Conservation (phyloP, 2,329 filamentous ascomycete genomes). For the Fusarium liriodendri region DNA sequence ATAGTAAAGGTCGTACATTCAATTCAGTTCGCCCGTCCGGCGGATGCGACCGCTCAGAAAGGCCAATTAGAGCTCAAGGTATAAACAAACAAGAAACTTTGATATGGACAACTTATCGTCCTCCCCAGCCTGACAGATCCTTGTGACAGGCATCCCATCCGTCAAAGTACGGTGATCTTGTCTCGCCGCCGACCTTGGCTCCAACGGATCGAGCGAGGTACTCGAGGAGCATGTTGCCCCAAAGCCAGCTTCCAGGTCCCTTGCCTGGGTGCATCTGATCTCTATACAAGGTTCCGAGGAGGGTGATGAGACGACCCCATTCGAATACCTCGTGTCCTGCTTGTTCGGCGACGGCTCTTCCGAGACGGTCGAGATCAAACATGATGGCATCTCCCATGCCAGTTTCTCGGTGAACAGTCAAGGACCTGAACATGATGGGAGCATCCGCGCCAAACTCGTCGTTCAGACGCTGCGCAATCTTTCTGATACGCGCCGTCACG, state of each 20-base stretch:
- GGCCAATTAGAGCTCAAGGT: neutral
- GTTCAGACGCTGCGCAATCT: constrained; percentile 13
- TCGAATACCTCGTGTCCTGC: constrained; percentile 37
- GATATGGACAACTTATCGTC: constrained; percentile 1
- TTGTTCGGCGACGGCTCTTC: constrained; percentile 29
- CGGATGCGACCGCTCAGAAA: neutral
- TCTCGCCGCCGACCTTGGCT: neutral
- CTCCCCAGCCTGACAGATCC: constrained; percentile 16
- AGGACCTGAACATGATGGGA: constrained; percentile 28
- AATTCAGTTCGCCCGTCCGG: neutral
- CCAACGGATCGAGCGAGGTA: constrained; percentile 25
- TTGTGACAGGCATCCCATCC: constrained; percentile 20
- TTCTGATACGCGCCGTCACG: constrained; percentile 30
- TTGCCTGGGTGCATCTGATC: constrained; percentile 27
- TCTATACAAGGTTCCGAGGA: constrained; percentile 12
- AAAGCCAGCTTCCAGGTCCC: constrained; percentile 30
- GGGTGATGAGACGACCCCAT: constrained; percentile 26
- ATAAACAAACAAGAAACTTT: neutral
- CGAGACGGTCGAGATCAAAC: constrained; percentile 32
- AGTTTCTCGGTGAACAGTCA: constrained; percentile 28
- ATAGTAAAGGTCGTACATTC: neutral
- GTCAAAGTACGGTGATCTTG: constrained; percentile 9
- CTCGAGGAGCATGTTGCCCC: constrained; percentile 32
- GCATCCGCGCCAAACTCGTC: constrained; percentile 17
- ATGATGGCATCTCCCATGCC: constrained; percentile 30